Conservation (phyloP, 75 land plant genomes). For the Pinus tabuliformis region DNA sequence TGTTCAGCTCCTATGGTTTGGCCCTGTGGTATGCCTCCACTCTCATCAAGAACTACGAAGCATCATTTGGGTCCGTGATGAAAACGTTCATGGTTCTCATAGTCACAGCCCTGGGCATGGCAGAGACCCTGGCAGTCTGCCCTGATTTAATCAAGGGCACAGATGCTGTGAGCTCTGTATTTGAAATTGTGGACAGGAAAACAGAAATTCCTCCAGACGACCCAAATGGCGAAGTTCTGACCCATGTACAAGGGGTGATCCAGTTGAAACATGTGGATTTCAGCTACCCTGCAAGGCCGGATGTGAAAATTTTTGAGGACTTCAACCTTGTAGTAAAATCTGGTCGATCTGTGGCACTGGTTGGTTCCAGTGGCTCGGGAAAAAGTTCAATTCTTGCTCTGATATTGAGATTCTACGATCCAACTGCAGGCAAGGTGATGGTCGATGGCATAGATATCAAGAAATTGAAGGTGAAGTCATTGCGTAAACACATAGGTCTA, state of each 20-base stretch:
- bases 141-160: constrained; percentile 87
- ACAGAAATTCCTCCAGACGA: constrained; percentile 23
- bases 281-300: constrained; percentile 78
- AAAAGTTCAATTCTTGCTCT: constrained; percentile 76
- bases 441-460: constrained; percentile 55
- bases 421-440: constrained; percentile 37
- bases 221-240: constrained; percentile 40
- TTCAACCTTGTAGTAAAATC: constrained; percentile 58
- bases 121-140: constrained; percentile 79
- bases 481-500: constrained; percentile 63
- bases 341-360: constrained; percentile 70
- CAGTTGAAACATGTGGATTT: constrained; percentile 58
- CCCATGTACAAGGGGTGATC: constrained; percentile 50
- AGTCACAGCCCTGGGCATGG: constrained; percentile 88
- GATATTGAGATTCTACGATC: constrained; percentile 73
- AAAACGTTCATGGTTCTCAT: constrained; percentile 94
- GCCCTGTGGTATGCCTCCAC: constrained; percentile 92
- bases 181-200: constrained; percentile 75
- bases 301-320: constrained; percentile 56
- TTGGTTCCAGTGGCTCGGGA: constrained; percentile 83
- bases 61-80: constrained; percentile 79
- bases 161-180: constrained; percentile 73
- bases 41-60: constrained; percentile 61
- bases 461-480: constrained; percentile 48
- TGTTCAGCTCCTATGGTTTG: constrained; percentile 78